These are phyloP conservation scores for Tilletia caries DNA, from an alignment of 1,284 basidiomycete species.

Conservation along the genomic window DNA sequence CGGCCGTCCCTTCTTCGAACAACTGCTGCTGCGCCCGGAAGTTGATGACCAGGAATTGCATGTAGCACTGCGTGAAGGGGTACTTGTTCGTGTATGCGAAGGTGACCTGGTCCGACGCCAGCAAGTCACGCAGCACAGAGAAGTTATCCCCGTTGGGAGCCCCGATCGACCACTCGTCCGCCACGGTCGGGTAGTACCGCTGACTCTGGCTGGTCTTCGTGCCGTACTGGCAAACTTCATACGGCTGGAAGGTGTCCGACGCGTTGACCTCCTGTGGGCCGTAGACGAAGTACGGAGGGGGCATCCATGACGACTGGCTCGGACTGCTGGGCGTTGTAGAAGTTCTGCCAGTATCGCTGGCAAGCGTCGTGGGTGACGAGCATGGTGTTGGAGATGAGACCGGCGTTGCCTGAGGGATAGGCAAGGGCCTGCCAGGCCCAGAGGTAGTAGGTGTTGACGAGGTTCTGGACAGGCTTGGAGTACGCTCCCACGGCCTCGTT, in stretches of 20 bases:
- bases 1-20: slow-evolving; percentile 54
- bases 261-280: slow-evolving; percentile 27
- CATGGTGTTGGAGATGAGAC: not conserved
- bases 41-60: slow-evolving; percentile 20
- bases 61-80: slow-evolving; percentile 34
- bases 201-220: slow-evolving; percentile 27
- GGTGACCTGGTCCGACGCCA: slow-evolving; percentile 31
- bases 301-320: slow-evolving; percentile 41
- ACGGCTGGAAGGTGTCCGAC: slow-evolving; percentile 31
- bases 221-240: slow-evolving; percentile 31
- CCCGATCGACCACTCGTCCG: slow-evolving; percentile 34
- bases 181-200: slow-evolving; percentile 40
- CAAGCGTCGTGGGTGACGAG: slow-evolving; percentile 24
- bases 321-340: slow-evolving; percentile 31
- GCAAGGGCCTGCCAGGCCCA: slow-evolving; percentile 17
- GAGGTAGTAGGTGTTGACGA: slow-evolving; percentile 22
- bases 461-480: slow-evolving; percentile 6
- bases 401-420: slow-evolving; percentile 7
- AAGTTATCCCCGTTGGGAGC: slow-evolving; percentile 39
- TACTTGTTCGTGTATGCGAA: slow-evolving; percentile 37
- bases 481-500: slow-evolving; percentile 13
- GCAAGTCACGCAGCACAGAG: slow-evolving; percentile 29
- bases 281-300: slow-evolving; percentile 46
- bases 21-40: slow-evolving; percentile 16
- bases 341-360: slow-evolving; percentile 23